These are phyloP conservation scores for Micromonas pusilla DNA, from an alignment of 139 green algal genomes.

Conservation along the genomic window DNA sequence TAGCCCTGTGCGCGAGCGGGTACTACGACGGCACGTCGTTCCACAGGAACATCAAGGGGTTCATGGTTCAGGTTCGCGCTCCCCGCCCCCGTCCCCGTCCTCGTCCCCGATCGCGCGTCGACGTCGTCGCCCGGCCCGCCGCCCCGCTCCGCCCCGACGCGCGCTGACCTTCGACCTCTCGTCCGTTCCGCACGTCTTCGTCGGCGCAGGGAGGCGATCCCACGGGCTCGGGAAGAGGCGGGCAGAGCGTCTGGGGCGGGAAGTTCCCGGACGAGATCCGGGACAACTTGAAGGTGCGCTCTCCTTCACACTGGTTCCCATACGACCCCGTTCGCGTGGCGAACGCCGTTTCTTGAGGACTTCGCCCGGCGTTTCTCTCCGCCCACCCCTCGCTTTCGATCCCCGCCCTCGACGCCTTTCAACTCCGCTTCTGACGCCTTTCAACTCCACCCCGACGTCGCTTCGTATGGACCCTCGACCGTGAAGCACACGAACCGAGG, in stretches of 20 bases:
- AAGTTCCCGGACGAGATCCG: slow-evolving; percentile 93
- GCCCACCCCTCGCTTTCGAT: too few species aligned
- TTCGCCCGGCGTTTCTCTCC: too few species aligned
- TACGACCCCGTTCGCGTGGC: too few species aligned
- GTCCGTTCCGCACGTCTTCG: not conserved
- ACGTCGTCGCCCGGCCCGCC: not conserved
- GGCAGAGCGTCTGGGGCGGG: slow-evolving; percentile 74
- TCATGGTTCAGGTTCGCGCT: slow-evolving; percentile 88
- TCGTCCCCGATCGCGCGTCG: too few species aligned
- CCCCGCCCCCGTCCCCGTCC: slow-evolving; percentile 5
- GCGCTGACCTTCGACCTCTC: not conserved
- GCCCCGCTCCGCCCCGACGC: not conserved
- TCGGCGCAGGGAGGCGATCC: slow-evolving; percentile 31
- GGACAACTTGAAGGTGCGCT: slow-evolving; percentile 78
- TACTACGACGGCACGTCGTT: slow-evolving; percentile 90
- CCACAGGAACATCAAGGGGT: slow-evolving; percentile 89
- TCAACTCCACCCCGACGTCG: too few species aligned
- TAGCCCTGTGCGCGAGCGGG: slow-evolving; percentile 80
- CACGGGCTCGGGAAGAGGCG: slow-evolving; percentile 90
- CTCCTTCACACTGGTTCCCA: too few species aligned
- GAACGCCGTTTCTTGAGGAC: too few species aligned
- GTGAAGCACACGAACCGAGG: slow-evolving; percentile 65
- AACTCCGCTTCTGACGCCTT: too few species aligned
- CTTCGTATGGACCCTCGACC: too few species aligned
- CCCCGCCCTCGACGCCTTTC: too few species aligned